Percentiles rank a stretch among this genome's conserved stretches.
phyloP scores from a whole-genome alignment of 805 yeast genomes.

The Candida fluviatilis region DNA sequence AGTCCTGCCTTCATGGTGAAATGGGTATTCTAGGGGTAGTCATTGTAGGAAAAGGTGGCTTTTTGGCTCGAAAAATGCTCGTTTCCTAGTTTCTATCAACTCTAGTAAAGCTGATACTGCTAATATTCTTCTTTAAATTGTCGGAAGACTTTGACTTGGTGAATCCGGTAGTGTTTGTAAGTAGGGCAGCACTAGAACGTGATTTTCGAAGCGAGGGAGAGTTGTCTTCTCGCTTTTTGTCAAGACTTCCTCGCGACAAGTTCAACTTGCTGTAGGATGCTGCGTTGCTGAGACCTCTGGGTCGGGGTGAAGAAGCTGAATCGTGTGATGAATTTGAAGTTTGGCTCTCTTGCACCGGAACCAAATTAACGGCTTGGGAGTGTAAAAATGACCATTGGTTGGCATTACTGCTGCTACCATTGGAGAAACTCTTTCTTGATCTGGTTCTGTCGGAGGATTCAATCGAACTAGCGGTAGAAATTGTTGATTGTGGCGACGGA shows the following conservation, averaged over 20 bases:
- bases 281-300: slow-evolving; percentile 1
- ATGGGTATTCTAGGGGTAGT: no score
- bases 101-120: slow-evolving; percentile 3
- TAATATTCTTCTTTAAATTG: neutral
- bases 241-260: neutral
- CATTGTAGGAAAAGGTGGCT: no score
- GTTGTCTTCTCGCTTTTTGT: neutral
- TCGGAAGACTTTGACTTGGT: neutral
- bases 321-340: slow-evolving; percentile 1
- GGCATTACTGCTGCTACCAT: slow-evolving; percentile 4
- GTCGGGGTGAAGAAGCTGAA: neutral
- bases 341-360: slow-evolving; percentile 2
- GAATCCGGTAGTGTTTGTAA: neutral
- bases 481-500: slow-evolving; percentile 15
- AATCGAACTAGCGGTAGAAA: slow-evolving; percentile 9
- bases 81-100: slow-evolving; percentile 3
- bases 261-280: slow-evolving; percentile 2
- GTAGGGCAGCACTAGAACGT: slow-evolving; percentile 1
- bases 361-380: neutral
- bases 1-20: neutral
- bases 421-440: neutral
- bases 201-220: slow-evolving; percentile 1
- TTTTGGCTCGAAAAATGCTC: no score
- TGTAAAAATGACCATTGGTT: slow-evolving; percentile 3
- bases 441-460: slow-evolving; percentile 1